phyloP scores from a whole-genome alignment of 345 rosid genomes.

The Xanthoceras sorbifolium region DNA sequence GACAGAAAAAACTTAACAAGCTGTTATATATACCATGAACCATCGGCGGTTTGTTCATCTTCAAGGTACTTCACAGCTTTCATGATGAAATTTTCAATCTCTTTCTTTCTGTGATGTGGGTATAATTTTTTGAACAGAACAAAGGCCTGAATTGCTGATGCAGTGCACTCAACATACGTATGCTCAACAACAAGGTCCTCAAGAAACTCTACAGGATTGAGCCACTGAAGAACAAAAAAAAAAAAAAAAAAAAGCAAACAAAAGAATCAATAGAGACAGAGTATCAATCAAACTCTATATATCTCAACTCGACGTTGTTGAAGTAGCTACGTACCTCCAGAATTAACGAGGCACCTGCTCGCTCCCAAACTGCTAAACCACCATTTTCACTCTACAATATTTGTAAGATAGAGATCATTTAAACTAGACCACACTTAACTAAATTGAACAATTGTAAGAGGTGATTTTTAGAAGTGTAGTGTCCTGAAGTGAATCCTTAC shows the following conservation, averaged over 20 bases:
- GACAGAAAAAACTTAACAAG: not conserved
- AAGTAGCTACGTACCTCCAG: conserved; percentile 28
- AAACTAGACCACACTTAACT: not conserved
- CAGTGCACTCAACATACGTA: conserved; percentile 63
- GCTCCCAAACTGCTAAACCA: conserved; percentile 47
- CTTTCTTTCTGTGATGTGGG: conserved; percentile 48
- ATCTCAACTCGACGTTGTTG: not conserved
- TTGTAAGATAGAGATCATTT: not conserved
- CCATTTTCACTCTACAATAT: conserved; percentile 41
- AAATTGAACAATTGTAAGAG: not conserved
- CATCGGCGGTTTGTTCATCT: conserved; percentile 46
- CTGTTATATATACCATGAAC: conserved; percentile 79
- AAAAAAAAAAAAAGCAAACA: not conserved
- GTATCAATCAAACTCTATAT: not conserved
- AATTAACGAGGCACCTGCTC: conserved; percentile 21
- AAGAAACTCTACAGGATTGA: conserved; percentile 60
- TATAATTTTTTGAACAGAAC: conserved; percentile 43
- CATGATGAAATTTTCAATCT: conserved; percentile 44
- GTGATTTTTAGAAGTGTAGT: too few species aligned
- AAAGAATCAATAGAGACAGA: not conserved
- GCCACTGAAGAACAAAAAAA: conserved; percentile 34
- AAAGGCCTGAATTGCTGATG: conserved; percentile 44
- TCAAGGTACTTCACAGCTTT: conserved; percentile 48
- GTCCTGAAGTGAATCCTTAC: conserved; percentile 17
- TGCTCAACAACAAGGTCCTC: conserved; percentile 50